phyloP scores from a whole-genome alignment of 495 filamentous ascomycete species.

The Cercophora sp. region DNA sequence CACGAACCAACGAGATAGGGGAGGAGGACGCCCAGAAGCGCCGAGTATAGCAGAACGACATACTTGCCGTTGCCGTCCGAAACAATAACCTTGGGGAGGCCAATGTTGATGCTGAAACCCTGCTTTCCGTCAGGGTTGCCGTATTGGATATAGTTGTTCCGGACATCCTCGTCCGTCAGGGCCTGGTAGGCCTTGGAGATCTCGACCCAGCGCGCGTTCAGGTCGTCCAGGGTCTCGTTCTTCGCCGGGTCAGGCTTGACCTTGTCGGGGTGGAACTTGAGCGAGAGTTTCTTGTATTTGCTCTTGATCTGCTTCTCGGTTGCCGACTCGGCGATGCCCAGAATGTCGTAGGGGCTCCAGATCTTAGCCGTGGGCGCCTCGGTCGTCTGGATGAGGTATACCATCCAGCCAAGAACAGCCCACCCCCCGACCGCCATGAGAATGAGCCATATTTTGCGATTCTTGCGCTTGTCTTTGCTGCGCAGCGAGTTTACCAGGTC shows the following conservation, averaged over 20 bases:
- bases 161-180: conserved; percentile 91
- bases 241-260: conserved; percentile 71
- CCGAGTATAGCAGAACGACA: conserved; percentile 82
- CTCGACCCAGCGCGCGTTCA: conserved; percentile 89
- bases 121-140: conserved; percentile 98
- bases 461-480: conserved; percentile 83
- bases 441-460: conserved; percentile 83
- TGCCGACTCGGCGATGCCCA: conserved; percentile 79
- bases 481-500: conserved; percentile 81
- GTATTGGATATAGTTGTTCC: conserved; percentile 93
- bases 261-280: conserved; percentile 92
- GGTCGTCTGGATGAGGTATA: conserved; percentile 81
- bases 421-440: conserved; percentile 73
- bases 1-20: conserved; percentile 93
- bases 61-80: conserved; percentile 94
- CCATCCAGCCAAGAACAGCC: conserved; percentile 83
- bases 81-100: conserved; percentile 87
- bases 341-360: conserved; percentile 94
- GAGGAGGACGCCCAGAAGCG: conserved; percentile 79
- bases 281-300: conserved; percentile 78
- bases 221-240: conserved; percentile 81
- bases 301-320: conserved; percentile 87
- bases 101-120: conserved; percentile 95
- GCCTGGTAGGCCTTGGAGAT: conserved; percentile 96
- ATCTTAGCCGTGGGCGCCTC: conserved; percentile 69